Evolutionary conservation across 306 rosid species (phyloP).

Genomic region (Dalbergia oliveri): DNA sequence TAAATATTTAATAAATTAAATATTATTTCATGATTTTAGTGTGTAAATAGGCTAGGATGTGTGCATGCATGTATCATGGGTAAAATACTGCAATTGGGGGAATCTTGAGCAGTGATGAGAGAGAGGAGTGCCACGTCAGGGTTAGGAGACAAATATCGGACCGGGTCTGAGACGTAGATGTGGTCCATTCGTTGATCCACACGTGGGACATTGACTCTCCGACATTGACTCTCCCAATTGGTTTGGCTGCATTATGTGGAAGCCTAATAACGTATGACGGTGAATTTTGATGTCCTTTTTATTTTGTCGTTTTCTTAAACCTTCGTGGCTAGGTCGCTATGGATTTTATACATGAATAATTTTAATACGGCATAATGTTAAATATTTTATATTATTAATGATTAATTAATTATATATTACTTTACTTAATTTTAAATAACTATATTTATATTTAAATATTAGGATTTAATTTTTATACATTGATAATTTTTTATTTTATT

Average conservation of each 20-base stretch:
- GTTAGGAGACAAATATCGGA: neutral
- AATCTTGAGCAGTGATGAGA: conserved; percentile 9
- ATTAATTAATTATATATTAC: no score
- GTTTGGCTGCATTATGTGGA: neutral
- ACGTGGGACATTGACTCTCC: conserved; percentile 16
- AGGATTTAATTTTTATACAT: no score
- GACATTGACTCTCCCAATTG: conserved; percentile 3
- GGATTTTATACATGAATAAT: no score
- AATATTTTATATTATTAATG: no score
- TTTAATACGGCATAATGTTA: no score
- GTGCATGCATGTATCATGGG: neutral
- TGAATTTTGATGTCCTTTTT: neutral
- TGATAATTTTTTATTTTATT: no score
- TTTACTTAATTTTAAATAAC: no score
- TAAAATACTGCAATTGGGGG: neutral
- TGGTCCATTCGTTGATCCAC: neutral
- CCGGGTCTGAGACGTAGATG: conserved; percentile 24
- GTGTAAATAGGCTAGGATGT: neutral
- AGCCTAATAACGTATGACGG: conserved; percentile 3
- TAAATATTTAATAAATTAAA: no score
- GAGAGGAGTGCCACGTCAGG: conserved; percentile 1
- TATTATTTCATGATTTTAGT: neutral
- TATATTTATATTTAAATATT: no score
- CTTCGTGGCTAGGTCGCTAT: no score
- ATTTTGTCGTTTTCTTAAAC: neutral